phyloP scores from a whole-genome alignment of 768 basidiomycete species.

The Tricholoma flavovirens region DNA sequence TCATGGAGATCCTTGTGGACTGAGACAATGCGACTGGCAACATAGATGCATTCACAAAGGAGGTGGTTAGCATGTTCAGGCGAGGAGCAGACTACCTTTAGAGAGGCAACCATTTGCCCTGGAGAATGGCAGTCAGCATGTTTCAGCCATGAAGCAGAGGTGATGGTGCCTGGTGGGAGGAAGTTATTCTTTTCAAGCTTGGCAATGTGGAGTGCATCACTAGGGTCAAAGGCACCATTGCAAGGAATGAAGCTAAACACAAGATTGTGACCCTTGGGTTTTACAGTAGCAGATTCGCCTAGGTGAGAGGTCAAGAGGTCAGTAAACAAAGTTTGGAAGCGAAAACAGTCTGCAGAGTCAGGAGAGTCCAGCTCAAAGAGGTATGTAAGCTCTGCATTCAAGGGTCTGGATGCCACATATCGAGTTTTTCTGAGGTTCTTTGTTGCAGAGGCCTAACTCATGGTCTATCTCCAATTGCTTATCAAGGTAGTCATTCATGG shows the following conservation, averaged over 20 bases:
- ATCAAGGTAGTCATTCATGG: not conserved
- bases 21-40: not conserved
- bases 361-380: not conserved
- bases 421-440: not conserved
- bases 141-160: not conserved
- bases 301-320: not conserved
- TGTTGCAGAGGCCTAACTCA: not conserved
- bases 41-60: not conserved
- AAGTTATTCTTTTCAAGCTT: not conserved
- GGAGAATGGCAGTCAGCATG: not conserved
- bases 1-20: not conserved
- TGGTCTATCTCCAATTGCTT: not conserved
- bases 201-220: not conserved
- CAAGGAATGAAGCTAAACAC: no score
- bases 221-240: slow-evolving; percentile 1
- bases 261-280: not conserved
- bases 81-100: no score
- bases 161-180: not conserved
- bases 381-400: not conserved
- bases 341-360: not conserved
- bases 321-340: not conserved
- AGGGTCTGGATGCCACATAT: not conserved
- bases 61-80: not conserved
- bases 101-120: not conserved
- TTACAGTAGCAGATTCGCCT: not conserved